A percentile compares a stretch with the other conserved stretches of the same genome.
phyloP scores from a whole-genome alignment of 257 asterid genomes.

The Jaltomata sinuosa region DNA sequence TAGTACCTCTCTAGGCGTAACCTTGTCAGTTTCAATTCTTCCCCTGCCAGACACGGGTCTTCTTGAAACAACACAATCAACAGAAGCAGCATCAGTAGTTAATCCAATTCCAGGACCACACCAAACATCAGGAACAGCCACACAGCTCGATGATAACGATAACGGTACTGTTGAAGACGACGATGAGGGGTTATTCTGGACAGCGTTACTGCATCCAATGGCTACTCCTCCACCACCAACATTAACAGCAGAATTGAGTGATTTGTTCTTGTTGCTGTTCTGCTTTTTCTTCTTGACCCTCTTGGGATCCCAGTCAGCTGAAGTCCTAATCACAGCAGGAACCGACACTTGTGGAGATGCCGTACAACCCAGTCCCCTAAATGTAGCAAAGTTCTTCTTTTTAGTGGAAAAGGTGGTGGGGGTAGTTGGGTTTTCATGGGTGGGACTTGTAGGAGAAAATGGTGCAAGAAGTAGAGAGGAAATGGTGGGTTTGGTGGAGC shows the following conservation, averaged over 20 bases:
- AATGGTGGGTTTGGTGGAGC: slow-evolving; percentile 62
- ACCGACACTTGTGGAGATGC: slow-evolving; percentile 90
- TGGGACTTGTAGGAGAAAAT: slow-evolving; percentile 6
- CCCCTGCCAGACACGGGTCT: slow-evolving; percentile 50
- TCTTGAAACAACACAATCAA: slow-evolving; percentile 77
- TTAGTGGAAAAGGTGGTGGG: slow-evolving; percentile 21
- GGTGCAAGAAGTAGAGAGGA: slow-evolving; percentile 43
- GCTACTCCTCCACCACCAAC: neutral
- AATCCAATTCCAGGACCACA: slow-evolving; percentile 69
- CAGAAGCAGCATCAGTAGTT: slow-evolving; percentile 67
- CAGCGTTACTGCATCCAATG: neutral
- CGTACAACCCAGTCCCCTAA: slow-evolving; percentile 81
- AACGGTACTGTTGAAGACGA: neutral
- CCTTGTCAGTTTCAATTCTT: slow-evolving; percentile 46
- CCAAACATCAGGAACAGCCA: slow-evolving; percentile 73
- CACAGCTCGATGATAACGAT: slow-evolving; percentile 1
- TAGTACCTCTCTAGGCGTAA: slow-evolving; percentile 48
- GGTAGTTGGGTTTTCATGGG: slow-evolving; percentile 13
- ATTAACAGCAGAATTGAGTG: neutral
- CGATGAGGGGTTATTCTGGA: neutral
- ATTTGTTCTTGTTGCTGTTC: neutral
- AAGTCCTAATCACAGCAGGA: slow-evolving; percentile 70
- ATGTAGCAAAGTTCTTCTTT: slow-evolving; percentile 65
- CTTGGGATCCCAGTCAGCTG: slow-evolving; percentile 83
- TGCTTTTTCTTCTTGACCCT: slow-evolving; percentile 29